Base-by-base conservation (phyloP, 768 basidiomycete genomes). In the Podaxis carcinomalis region DNA sequence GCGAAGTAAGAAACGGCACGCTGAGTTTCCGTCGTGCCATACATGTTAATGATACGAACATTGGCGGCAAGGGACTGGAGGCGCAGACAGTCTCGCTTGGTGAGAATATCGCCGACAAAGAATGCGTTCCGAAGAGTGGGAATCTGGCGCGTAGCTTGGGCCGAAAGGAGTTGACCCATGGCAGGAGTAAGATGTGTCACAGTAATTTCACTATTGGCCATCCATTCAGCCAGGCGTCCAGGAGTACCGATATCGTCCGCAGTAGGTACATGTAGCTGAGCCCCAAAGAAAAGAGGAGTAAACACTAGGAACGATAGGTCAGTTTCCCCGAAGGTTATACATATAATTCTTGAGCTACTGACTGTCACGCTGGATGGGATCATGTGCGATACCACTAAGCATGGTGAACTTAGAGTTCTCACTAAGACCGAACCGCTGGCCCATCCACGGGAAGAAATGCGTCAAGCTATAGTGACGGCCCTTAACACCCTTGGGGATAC, bases 381-480 rank as follows among this genome's bases (percentile, higher is more conserved):
- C 97, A 69, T 99, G 97, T 11, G 97, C 97, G 57, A 99, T 99
- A 19, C 97, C 97, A 67, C 93, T 95, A 32, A 99, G 83, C 97
- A 99, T 98, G 0, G 97, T 98, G 69, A 97, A 99, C 73, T 86
- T 92, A 63, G 91, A 93, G 32, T 79, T 74, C 61, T 86, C 79
- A 39, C 79, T 77, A 51, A 99, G 75, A 1, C 83, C 87, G 70
- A 98, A 99, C 32, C 87, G 76, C 70, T 93, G 77, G 21, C 90
- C 89, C 97, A 99, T 98, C 97, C 97, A 99, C 1, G 95, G 95
- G 84, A 98, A 98, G 82, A 98, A 99, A 72, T 98, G 97, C 0
- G 97, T 99, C 65, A 99, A 76, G 65, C 91, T 93, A 74, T 91
- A 98, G 72, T 99, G 97, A 49, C 97, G 79, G 0, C 97, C 97